Percentiles rank a stretch among this genome's conserved stretches.
phyloP scores from a whole-genome alignment of 208 protist species.

The Acanthamoeba triangularis region DNA sequence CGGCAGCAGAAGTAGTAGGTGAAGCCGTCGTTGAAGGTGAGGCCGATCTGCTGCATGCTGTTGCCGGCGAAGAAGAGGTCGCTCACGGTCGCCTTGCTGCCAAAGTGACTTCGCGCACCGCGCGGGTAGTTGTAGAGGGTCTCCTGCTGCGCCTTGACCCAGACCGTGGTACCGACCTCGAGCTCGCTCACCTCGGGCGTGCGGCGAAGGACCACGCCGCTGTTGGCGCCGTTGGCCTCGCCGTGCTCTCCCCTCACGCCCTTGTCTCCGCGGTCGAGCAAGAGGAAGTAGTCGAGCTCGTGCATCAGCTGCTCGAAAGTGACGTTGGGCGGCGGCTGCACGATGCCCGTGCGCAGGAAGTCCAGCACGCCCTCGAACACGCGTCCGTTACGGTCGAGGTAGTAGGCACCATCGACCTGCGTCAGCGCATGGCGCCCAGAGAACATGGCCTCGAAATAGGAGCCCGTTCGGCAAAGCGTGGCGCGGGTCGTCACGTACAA shows the following conservation, averaged over 20 bases:
- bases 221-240: constrained; percentile 7
- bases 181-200: constrained; percentile 21
- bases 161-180: constrained; percentile 9
- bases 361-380: constrained; percentile 45
- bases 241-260: neutral
- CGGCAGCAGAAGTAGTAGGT: constrained; percentile 50
- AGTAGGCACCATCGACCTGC: constrained; percentile 17
- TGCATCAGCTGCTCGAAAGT: constrained; percentile 43
- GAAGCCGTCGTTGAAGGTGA: constrained; percentile 47
- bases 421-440: neutral
- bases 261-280: neutral
- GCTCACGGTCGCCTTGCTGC: constrained; percentile 14
- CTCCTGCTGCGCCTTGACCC: constrained; percentile 2
- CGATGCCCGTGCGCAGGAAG: constrained; percentile 26
- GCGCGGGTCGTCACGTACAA: neutral
- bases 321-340: constrained; percentile 19
- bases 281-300: constrained; percentile 30
- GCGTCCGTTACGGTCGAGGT: constrained; percentile 23
- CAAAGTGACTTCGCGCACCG: constrained; percentile 14
- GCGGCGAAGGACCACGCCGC: neutral
- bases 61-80: constrained; percentile 35
- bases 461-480: neutral
- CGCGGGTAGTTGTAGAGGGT: constrained; percentile 51
- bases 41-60: constrained; percentile 40
- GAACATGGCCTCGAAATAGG: constrained; percentile 55